phyloP scores from a whole-genome alignment of 306 rosid species.

The Betula pendula region DNA sequence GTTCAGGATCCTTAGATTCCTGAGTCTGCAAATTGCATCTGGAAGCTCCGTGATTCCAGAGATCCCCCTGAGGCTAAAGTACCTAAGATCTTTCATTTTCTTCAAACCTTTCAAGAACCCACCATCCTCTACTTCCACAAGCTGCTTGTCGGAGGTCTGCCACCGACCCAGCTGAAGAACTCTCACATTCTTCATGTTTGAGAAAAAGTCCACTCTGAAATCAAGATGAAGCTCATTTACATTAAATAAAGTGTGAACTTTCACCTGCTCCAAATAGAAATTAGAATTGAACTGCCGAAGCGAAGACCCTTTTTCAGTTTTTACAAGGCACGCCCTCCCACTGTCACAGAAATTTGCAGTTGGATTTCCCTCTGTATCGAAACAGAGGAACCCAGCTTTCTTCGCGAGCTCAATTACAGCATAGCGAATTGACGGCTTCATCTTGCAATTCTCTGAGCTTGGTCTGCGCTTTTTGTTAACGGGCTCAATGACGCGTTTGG shows the following conservation, averaged over 20 bases:
- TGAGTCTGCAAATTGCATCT: constrained; percentile 22
- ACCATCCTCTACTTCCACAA: constrained; percentile 16
- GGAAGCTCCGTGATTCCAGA: constrained; percentile 24
- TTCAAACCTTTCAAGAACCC: constrained; percentile 31
- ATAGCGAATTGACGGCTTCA: constrained; percentile 1
- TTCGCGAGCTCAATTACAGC: neutral
- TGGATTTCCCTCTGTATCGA: neutral
- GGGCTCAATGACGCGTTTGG: constrained; percentile 4
- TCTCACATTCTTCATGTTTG: constrained; percentile 17
- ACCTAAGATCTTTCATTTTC: constrained; percentile 25
- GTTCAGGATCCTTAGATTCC: constrained; percentile 28
- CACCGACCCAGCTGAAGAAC: constrained; percentile 29
- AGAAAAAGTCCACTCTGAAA: constrained; percentile 19
- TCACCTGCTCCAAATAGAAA: neutral
- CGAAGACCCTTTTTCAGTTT: constrained; percentile 7
- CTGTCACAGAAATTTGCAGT: neutral
- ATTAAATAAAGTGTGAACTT: constrained; percentile 15
- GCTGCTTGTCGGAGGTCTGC: neutral
- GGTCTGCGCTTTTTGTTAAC: constrained; percentile 4
- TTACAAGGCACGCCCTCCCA: constrained; percentile 10
- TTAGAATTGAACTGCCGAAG: neutral
- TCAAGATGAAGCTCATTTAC: constrained; percentile 22
- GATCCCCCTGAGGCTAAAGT: constrained; percentile 29
- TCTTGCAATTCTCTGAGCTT: constrained; percentile 14
- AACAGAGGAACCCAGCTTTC: neutral